phyloP scores from a whole-genome alignment of 495 filamentous ascomycete species.

The Lasiosphaeria miniovina region DNA sequence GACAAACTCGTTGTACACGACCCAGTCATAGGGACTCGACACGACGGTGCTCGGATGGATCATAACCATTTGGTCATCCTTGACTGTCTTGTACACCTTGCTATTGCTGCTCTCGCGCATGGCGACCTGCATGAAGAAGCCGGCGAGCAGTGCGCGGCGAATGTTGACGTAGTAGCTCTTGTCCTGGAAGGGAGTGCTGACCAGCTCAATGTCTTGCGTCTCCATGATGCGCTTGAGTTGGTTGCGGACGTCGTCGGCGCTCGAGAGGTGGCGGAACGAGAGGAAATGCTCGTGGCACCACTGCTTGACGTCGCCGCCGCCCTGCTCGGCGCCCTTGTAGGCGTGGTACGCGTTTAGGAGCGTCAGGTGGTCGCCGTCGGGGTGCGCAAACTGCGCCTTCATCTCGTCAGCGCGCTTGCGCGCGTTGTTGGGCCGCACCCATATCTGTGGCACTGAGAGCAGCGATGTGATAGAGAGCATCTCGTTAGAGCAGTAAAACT shows the following conservation, averaged over 20 bases:
- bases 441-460: constrained; percentile 92
- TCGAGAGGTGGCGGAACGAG: constrained; percentile 81
- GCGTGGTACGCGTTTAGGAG: constrained; percentile 98
- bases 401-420: constrained; percentile 96
- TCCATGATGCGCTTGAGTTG: constrained; percentile 98
- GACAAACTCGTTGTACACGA: constrained; percentile 98
- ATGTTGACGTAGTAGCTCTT: constrained; percentile 99
- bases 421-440: constrained; percentile 77
- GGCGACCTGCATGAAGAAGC: constrained; percentile 99
- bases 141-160: constrained; percentile 84
- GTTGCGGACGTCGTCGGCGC: constrained; percentile 86
- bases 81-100: constrained; percentile 90
- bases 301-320: constrained; percentile 70
- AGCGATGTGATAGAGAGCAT: constrained; percentile 92
- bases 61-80: constrained; percentile 86
- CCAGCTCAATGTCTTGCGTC: constrained; percentile 74
- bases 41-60: constrained; percentile 90
- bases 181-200: constrained; percentile 86
- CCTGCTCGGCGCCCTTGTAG: constrained; percentile 70
- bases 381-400: constrained; percentile 90
- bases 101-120: constrained; percentile 72
- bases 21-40: constrained; percentile 85
- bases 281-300: constrained; percentile 99
- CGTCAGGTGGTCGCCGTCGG: constrained; percentile 91
- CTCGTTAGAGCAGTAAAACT: constrained; percentile 99